Percentiles rank a stretch among this genome's conserved stretches.
Evolutionary conservation across 768 basidiomycete species (phyloP).

Genomic region (Mrakia hoshinonis): DNA sequence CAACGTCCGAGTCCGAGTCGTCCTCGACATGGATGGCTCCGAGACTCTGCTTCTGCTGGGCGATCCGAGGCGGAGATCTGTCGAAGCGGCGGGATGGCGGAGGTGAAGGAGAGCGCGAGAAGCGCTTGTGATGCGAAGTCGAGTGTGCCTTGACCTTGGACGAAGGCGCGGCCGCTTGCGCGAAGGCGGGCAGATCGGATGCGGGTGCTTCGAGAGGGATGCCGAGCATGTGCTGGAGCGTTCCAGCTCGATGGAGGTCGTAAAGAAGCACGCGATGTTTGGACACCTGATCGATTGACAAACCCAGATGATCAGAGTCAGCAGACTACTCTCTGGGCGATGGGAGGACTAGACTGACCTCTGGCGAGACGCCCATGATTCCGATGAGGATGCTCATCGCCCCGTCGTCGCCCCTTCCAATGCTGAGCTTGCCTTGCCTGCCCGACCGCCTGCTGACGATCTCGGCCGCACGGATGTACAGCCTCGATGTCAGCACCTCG

Average conservation of each 20-base stretch:
- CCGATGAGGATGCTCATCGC: slow-evolving; percentile 64
- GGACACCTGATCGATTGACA: slow-evolving; percentile 49
- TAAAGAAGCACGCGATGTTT: slow-evolving; percentile 62
- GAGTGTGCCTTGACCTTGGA: not conserved
- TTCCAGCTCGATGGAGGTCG: slow-evolving; percentile 56
- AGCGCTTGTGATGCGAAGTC: slow-evolving; percentile 7
- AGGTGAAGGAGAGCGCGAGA: slow-evolving; percentile 7
- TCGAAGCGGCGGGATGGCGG: not conserved
- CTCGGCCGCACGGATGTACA: slow-evolving; percentile 43
- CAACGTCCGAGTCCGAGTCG: slow-evolving; percentile 11
- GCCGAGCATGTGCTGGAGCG: slow-evolving; percentile 55
- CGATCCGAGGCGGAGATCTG: slow-evolving; percentile 18
- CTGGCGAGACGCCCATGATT: slow-evolving; percentile 72
- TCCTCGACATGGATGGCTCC: slow-evolving; percentile 27
- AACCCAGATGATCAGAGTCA: not conserved
- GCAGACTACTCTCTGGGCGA: not conserved
- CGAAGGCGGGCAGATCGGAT: slow-evolving; percentile 26
- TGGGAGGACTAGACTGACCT: slow-evolving; percentile 47
- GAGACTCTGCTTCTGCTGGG: slow-evolving; percentile 1
- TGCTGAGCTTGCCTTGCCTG: slow-evolving; percentile 43
- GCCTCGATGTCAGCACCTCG: slow-evolving; percentile 58
- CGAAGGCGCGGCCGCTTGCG: not conserved
- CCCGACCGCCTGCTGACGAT: slow-evolving; percentile 24
- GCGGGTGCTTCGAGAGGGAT: slow-evolving; percentile 37
- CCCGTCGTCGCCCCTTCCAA: slow-evolving; percentile 43